phyloP scores from a whole-genome alignment of 805 yeast genomes.

The Candida montana region DNA sequence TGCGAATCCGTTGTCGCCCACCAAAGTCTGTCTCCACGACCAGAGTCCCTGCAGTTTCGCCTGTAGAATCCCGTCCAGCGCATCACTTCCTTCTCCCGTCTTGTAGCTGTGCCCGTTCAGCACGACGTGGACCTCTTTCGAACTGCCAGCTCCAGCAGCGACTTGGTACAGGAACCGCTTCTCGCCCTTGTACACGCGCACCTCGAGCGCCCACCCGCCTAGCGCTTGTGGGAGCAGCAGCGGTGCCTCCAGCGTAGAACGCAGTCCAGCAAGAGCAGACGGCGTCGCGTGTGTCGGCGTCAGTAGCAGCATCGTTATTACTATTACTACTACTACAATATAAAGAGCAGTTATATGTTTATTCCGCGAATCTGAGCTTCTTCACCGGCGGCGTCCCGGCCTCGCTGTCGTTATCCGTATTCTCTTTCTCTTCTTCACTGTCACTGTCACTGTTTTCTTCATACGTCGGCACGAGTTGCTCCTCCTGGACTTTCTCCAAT shows the following conservation, averaged over 20 bases:
- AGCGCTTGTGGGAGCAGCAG: constrained; percentile 18
- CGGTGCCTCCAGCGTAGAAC: neutral
- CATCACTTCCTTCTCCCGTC: neutral
- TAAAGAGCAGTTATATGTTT: neutral
- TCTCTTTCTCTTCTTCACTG: constrained; percentile 5
- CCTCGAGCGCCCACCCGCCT: constrained; percentile 64
- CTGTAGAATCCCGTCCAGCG: constrained; percentile 23
- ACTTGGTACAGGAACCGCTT: constrained; percentile 14
- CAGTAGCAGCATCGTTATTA: constrained; percentile 1
- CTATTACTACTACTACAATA: no score
- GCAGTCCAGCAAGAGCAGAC: neutral
- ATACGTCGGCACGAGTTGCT: constrained; percentile 18
- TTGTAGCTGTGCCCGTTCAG: constrained; percentile 1
- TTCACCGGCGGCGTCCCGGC: constrained; percentile 4
- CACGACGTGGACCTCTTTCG: constrained; percentile 1
- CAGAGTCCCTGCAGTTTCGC: constrained; percentile 63
- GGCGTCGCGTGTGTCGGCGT: constrained; percentile 4
- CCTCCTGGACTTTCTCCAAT: constrained; percentile 6
- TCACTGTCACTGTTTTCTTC: constrained; percentile 14
- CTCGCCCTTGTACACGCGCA: constrained; percentile 60
- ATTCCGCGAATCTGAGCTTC: constrained; percentile 13
- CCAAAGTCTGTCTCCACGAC: constrained; percentile 59
- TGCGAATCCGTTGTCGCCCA: constrained; percentile 68
- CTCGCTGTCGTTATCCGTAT: neutral
- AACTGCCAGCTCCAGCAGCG: constrained; percentile 2